Evolutionary conservation across 345 rosid species (phyloP).

Genomic region (Salix brachista): DNA sequence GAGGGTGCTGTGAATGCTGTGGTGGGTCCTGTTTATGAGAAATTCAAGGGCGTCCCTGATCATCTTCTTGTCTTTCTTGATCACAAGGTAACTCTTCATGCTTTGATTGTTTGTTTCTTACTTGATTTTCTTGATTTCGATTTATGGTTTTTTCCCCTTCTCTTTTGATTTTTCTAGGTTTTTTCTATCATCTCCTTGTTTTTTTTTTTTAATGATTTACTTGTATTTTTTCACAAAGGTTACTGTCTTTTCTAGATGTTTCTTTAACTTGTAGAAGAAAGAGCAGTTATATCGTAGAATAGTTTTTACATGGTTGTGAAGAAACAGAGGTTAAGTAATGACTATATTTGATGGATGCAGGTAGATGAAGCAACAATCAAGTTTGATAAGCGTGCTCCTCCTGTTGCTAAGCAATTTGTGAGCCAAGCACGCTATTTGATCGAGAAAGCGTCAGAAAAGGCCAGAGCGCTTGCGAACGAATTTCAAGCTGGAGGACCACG

Average conservation of each 20-base stretch:
- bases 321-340: background rate
- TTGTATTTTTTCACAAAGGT: too few relatives aligned
- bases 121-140: background rate
- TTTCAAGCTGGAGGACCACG: constrained; percentile 56
- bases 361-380: constrained; percentile 53
- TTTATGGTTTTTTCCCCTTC: background rate
- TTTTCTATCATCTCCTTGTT: background rate
- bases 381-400: constrained; percentile 73
- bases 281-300: too few relatives aligned
- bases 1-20: constrained; percentile 65
- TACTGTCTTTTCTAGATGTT: too few relatives aligned
- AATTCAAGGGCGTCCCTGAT: constrained; percentile 59
- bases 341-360: constrained; percentile 30
- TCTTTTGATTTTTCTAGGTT: background rate
- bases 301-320: too few relatives aligned
- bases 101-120: background rate
- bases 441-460: constrained; percentile 40
- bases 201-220: too few relatives aligned
- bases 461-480: constrained; percentile 43
- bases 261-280: too few relatives aligned
- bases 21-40: constrained; percentile 59
- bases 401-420: constrained; percentile 49
- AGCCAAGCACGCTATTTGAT: constrained; percentile 37
- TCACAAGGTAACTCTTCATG: constrained; percentile 46
- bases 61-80: constrained; percentile 65